Percentiles rank a stretch among this genome's conserved stretches.
phyloP scores from a whole-genome alignment of 306 rosid genomes.

The Medicago arabica region DNA sequence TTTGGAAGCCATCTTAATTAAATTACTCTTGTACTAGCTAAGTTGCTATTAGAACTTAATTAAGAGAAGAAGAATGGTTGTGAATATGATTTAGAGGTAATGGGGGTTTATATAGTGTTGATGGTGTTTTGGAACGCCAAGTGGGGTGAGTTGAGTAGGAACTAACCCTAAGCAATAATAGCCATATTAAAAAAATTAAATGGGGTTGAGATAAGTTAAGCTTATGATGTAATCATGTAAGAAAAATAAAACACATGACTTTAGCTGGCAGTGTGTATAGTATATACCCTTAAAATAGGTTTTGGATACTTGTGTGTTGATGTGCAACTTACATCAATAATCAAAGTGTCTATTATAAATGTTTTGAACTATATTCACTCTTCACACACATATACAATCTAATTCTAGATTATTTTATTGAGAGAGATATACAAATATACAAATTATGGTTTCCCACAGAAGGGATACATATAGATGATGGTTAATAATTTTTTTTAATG shows the following conservation, averaged over 20 bases:
- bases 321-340: not conserved
- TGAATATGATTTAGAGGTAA: not conserved
- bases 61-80: not conserved
- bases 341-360: not conserved
- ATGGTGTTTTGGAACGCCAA: not conserved
- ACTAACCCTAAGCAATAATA: conserved; percentile 6
- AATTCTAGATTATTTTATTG: too few relatives aligned
- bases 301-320: conserved; percentile 15
- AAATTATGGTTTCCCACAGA: too few relatives aligned
- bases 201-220: conserved; percentile 11
- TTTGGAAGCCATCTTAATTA: conserved; percentile 61
- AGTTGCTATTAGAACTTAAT: not conserved
- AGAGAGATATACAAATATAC: too few relatives aligned
- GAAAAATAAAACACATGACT: not conserved
- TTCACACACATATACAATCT: not conserved
- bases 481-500: too few relatives aligned
- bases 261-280: conserved; percentile 56
- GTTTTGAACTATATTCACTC: not conserved
- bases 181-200: not conserved
- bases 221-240: conserved; percentile 43
- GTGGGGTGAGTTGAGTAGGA: conserved; percentile 6
- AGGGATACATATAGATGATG: too few relatives aligned
- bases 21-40: not conserved
- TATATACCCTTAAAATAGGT: not conserved
- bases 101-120: conserved; percentile 27